Evolutionary conservation across 208 protist genomes (phyloP).

Genomic region (Trypanosoma theileri): DNA sequence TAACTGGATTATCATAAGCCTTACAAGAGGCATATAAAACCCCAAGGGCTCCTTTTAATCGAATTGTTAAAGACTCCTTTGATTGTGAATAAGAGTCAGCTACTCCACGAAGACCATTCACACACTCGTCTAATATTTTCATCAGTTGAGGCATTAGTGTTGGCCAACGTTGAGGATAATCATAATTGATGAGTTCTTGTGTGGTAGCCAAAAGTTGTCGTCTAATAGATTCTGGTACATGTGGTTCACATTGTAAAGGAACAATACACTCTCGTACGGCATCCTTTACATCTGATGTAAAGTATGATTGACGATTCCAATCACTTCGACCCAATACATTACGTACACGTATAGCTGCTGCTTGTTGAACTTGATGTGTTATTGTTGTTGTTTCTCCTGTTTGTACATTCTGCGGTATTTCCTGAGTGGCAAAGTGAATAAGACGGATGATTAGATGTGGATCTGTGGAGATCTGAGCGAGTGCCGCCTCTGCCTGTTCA

Average conservation of each 20-base stretch:
- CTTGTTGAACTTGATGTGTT: conserved; percentile 29
- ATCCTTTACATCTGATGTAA: conserved; percentile 50
- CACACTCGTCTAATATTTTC: conserved; percentile 42
- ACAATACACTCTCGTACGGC: conserved; percentile 54
- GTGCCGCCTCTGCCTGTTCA: conserved; percentile 61
- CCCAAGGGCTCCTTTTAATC: conserved; percentile 65
- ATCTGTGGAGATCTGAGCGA: conserved; percentile 49
- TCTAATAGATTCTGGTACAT: conserved; percentile 68
- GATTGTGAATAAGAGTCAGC: conserved; percentile 11
- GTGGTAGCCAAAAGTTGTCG: conserved; percentile 72
- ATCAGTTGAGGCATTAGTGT: conserved; percentile 61
- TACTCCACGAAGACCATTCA: conserved; percentile 28
- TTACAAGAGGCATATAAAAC: conserved; percentile 73
- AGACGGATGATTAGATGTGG: conserved; percentile 63
- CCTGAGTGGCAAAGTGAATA: conserved; percentile 46
- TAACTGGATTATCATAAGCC: conserved; percentile 56
- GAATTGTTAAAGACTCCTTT: conserved; percentile 34
- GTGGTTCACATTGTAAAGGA: conserved; percentile 57
- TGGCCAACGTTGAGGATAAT: conserved; percentile 72
- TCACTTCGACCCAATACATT: conserved; percentile 73
- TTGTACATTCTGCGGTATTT: conserved; percentile 4
- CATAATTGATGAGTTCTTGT: conserved; percentile 64
- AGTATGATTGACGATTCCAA: conserved; percentile 68
- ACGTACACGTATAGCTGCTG: conserved; percentile 69
- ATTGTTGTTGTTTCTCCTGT: conserved; percentile 1